A percentile compares a stretch with the other conserved stretches of the same genome.
Conservation (phyloP, 805 yeast genomes). For the Barnettozyma salicaria region DNA sequence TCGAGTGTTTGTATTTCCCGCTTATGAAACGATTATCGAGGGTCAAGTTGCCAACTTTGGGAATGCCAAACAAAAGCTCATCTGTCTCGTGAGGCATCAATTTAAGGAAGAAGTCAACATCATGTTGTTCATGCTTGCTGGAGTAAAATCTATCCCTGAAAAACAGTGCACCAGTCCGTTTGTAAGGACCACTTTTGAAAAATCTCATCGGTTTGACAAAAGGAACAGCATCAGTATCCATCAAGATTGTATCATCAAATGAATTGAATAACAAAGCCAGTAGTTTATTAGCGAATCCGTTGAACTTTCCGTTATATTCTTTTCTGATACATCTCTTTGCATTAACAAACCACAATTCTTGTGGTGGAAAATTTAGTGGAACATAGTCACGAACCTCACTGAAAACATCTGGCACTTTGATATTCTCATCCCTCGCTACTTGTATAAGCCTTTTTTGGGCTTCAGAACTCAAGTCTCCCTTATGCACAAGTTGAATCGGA, state of each 20-base stretch:
- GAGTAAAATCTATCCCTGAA: constrained; percentile 35
- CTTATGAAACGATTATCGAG: constrained; percentile 18
- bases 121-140: constrained; percentile 20
- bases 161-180: constrained; percentile 34
- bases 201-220: constrained; percentile 32
- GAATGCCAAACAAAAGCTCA: constrained; percentile 20
- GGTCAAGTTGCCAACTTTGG: constrained; percentile 13
- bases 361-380: constrained; percentile 24
- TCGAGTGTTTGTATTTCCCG: constrained; percentile 20
- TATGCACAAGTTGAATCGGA: constrained; percentile 39
- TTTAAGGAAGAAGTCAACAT: constrained; percentile 30
- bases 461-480: constrained; percentile 31
- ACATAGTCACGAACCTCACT: constrained; percentile 19
- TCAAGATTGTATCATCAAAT: constrained; percentile 38
- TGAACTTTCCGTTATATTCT: constrained; percentile 28
- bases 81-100: constrained; percentile 31
- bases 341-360: constrained; percentile 35
- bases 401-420: constrained; percentile 27
- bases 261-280: constrained; percentile 41
- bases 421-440: constrained; percentile 31
- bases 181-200: constrained; percentile 31
- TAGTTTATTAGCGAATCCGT: constrained; percentile 40
- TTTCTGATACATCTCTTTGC: constrained; percentile 24
- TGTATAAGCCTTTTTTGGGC: constrained; percentile 31
- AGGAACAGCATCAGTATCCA: constrained; percentile 47